These are phyloP conservation scores for Clitopilus hobsonii DNA, from an alignment of 768 basidiomycete genomes.

Conservation along the genomic window DNA sequence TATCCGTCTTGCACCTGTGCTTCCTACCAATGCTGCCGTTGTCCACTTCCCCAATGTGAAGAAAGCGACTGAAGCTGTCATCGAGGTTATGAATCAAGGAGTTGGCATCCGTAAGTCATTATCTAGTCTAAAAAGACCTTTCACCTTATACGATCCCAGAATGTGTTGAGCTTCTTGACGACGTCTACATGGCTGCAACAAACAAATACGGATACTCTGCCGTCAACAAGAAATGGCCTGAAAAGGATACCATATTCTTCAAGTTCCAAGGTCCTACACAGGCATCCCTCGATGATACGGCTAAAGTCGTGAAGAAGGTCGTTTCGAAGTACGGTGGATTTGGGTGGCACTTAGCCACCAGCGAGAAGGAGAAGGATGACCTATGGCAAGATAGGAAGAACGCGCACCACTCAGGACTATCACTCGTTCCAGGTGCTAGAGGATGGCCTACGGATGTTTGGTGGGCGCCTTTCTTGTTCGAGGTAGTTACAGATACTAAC, in stretches of 20 bases:
- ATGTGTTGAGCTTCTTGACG: constrained; percentile 82
- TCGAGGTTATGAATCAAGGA: constrained; percentile 66
- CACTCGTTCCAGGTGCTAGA: constrained; percentile 49
- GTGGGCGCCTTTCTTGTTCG: constrained; percentile 24
- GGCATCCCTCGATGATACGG: constrained; percentile 56
- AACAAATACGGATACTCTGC: constrained; percentile 51
- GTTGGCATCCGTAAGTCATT: constrained; percentile 65
- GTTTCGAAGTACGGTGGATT: constrained; percentile 63
- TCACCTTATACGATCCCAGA: constrained; percentile 34
- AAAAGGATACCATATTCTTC: constrained; percentile 75
- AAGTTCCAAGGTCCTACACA: constrained; percentile 76
- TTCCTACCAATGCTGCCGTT: constrained; percentile 81
- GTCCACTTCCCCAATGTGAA: constrained; percentile 77
- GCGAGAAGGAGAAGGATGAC: constrained; percentile 58
- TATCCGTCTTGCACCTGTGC: constrained; percentile 71
- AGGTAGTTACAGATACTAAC: not conserved
- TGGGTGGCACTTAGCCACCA: constrained; percentile 61
- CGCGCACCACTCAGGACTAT: constrained; percentile 51
- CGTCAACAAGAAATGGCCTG: constrained; percentile 52
- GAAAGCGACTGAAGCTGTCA: constrained; percentile 69
- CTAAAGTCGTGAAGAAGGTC: constrained; percentile 51
- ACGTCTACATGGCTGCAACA: constrained; percentile 58
- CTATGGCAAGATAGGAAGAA: constrained; percentile 78
- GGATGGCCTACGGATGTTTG: constrained; percentile 79
- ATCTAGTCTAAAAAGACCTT: no score